Conservation (phyloP, 2,329 filamentous ascomycete genomes). For the Xylariomycetidae sp. region DNA sequence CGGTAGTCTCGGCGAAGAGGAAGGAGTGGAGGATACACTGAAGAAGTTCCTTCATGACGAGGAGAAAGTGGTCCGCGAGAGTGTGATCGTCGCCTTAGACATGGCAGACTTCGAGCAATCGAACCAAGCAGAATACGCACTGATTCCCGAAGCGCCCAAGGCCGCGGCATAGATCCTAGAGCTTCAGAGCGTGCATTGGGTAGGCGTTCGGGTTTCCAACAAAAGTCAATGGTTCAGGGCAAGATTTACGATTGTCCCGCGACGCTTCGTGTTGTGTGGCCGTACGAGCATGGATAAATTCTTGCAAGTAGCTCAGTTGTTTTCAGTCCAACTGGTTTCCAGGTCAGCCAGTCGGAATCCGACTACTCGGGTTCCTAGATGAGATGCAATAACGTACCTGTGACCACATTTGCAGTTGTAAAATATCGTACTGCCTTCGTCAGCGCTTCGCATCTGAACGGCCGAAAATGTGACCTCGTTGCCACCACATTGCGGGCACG, state of each 20-base stretch:
- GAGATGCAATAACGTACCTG: conserved; percentile 68
- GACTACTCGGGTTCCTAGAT: no score
- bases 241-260: no score
- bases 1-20: conserved; percentile 87
- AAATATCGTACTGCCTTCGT: conserved; percentile 92
- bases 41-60: conserved; percentile 82
- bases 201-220: conserved; percentile 18
- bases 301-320: conserved; percentile 46
- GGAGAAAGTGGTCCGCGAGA: conserved; percentile 90
- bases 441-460: conserved; percentile 82
- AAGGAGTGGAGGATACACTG: conserved; percentile 83
- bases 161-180: conserved; percentile 26
- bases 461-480: conserved; percentile 81
- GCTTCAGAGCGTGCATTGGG: conserved; percentile 10
- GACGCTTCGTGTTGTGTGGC: no score
- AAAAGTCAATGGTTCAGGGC: conserved; percentile 14
- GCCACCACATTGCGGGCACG: conserved; percentile 75
- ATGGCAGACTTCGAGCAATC: conserved; percentile 97
- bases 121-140: conserved; percentile 83
- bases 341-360: no score
- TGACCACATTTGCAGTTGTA: conserved; percentile 84
- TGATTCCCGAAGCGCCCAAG: conserved; percentile 64
- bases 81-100: conserved; percentile 89
- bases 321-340: conserved; percentile 37
- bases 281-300: not conserved